Base-by-base conservation (phyloP, 331 rosid species). In the Quercus lobata region DNA sequence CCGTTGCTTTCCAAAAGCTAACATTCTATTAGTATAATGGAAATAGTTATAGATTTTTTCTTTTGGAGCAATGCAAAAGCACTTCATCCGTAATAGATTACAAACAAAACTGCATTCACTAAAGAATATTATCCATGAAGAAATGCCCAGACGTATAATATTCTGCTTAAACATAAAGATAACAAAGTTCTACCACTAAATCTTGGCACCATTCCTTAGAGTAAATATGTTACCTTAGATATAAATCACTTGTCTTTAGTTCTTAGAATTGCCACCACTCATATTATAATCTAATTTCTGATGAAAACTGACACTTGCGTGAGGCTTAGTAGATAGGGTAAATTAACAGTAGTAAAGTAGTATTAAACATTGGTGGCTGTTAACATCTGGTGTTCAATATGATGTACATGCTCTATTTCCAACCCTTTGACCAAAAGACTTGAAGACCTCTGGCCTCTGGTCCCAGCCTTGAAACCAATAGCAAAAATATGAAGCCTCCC, bases 1-100 rank as follows among this genome's bases (percentile, higher is more conserved):
- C 78, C 37, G 44, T 79, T 74, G 82, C 70, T 74, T 78, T 74
- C 86, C 30, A 35, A 69, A 25, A 17, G 65, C 73, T 11, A 4
- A 60, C 37, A 71, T 49, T 69, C 44, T 6, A 56, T 75, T 71
- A 75, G 17, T 22, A 6, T 22, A 66, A 18, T 17, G 58, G 29
- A 34, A 70, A 44, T 58, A 46, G 32, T 22, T 57, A 32, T 17
- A 18, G 49, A 32, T 66, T 22, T 37, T 80, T 66, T 14, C 54
- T 44, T 29, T 22, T 41, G 41, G 12, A 5, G 37, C 58, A 74
- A 56, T n/a, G 65, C 37, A 29, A 35, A 55, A 57, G 24, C 11
- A 55, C 52, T 68, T 8, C 52, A 68, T 35, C 29, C 11, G 7
- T 4, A 35, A 16, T 19, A 6, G 29, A 29, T 17, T 35, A 12